Base-by-base conservation (phyloP, 2,329 filamentous ascomycete genomes). In the Chrysoporthe deuterocubensis region DNA sequence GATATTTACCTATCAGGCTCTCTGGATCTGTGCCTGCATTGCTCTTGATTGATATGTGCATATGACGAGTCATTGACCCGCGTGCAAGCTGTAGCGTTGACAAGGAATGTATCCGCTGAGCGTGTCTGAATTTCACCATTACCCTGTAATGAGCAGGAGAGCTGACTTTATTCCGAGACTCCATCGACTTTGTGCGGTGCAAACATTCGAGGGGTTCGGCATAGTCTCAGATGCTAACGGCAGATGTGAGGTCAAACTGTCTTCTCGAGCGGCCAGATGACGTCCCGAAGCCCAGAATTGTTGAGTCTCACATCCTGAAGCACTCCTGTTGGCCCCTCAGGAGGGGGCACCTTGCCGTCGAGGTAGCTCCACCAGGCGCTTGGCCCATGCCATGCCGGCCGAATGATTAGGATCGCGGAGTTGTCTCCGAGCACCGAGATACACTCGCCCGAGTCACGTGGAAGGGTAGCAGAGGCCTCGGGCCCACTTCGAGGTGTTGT, bases 1-100 rank as follows among this genome's bases (percentile, higher is more conserved):
- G 26, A 26, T 26, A 26, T 26, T 40, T 40, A 40, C 9, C 9
- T 40, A 40, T 40, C 9, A 9, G 37, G 37, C 37, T 40, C 9
- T 40, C 37, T 4, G 37, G 37, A 5, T 4, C 37, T 9, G 6
- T 9, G 37, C 37, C 37, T 40, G 37, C 37, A 40, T 6, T 40
- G 37, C 37, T 9, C 37, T 40, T 40, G 37, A 40, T 40, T 26
- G 26, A 26, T 26, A 26, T 26, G 26, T 26, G 26, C 26, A 26
- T 26, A 26, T 26, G 50, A 26, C 50, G 50, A 54, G 50, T 54
- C 50, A 54, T 54, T 54, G 26, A 54, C 50, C 26, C 32, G 50
- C 50, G 50, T 54, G 50, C 11, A 16, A 34, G 14, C 50, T 54
- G 21, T 21, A 5, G 4, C 50, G 26, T 13, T 21, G 26, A 54